phyloP scores from a whole-genome alignment of 2,329 filamentous ascomycete species.

The Beauveria pseudobassiana region DNA sequence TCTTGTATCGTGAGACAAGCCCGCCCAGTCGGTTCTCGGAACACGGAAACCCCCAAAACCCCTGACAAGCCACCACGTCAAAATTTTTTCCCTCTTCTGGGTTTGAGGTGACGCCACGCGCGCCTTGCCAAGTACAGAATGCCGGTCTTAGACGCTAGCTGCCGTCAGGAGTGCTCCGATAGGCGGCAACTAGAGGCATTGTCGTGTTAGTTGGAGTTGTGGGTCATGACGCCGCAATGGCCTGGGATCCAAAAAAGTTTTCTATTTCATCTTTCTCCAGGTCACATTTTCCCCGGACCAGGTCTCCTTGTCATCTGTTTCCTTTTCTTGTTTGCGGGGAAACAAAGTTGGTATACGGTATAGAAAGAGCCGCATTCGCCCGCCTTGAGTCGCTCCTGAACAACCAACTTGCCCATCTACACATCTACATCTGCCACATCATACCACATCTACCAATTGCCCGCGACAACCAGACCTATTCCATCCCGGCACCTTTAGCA shows the following conservation, averaged over 20 bases:
- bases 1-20: neutral
- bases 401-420: neutral
- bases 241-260: constrained; percentile 2
- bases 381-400: neutral
- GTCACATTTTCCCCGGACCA: constrained; percentile 6
- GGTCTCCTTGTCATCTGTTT: constrained; percentile 7
- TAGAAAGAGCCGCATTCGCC: neutral
- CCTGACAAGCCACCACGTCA: constrained; percentile 9
- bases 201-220: neutral
- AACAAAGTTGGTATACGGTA: neutral
- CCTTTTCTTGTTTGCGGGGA: constrained; percentile 7
- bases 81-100: neutral
- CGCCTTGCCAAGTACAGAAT: constrained; percentile 5
- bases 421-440: neutral
- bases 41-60: neutral
- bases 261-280: constrained; percentile 5
- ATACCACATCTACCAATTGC: neutral
- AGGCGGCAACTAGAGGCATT: neutral
- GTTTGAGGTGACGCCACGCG: constrained; percentile 2
- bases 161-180: constrained; percentile 8
- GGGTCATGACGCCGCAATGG: neutral
- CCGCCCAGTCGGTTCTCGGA: neutral
- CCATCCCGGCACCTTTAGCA: neutral
- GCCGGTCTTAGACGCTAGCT: constrained; percentile 11
- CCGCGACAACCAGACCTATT: neutral